Base-by-base conservation (phyloP, 139 green algal species). In the Chlamydomonas incerta region DNA sequence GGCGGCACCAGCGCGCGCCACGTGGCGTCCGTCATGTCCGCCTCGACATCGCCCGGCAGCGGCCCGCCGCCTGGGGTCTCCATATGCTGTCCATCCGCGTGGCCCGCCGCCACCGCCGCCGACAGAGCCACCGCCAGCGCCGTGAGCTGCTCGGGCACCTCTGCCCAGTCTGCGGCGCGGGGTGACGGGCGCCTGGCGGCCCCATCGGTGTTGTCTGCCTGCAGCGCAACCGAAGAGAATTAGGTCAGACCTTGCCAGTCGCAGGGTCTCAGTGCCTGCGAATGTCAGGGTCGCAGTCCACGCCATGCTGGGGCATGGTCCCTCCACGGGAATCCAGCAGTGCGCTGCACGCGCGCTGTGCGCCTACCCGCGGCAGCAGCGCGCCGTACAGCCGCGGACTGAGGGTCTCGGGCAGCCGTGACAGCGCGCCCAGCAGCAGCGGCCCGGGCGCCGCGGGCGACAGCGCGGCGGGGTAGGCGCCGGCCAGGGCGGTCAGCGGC, bases 321-420 rank as follows among this genome's bases (percentile, higher is more conserved):
- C n/a, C n/a, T n/a, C n/a, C n/a, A n/a, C n/a, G n/a, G n/a, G n/a
- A n/a, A n/a, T n/a, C n/a, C n/a, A n/a, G n/a, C n/a, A n/a, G n/a
- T n/a, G n/a, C n/a, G n/a, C n/a, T n/a, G n/a, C n/a, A n/a, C n/a
- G n/a, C n/a, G n/a, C n/a, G n/a, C n/a, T n/a, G n/a, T n/a, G n/a
- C n/a, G n/a, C 41, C 26, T 23, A 69, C 80, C 80, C n/a, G 35
- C 9, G 87, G 87, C 46, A 90, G 72, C 37, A 90, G 68, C 14
- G 47, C 74, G 5, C 65, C 63, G 84, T 86, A 90, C 8, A 67
- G 58, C 0, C 87, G 74, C 21, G 87, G 87, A 47, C 81, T 85
- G 73, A 88, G 26, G 68, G 28, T 88, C 68, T 90, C 87, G 18
- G 87, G 87, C n/a, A 90, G 62, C 24, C 34, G 31, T 33, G 68